Conservation (phyloP, 2,329 filamentous ascomycete species). For the Colletotrichum tropicale region DNA sequence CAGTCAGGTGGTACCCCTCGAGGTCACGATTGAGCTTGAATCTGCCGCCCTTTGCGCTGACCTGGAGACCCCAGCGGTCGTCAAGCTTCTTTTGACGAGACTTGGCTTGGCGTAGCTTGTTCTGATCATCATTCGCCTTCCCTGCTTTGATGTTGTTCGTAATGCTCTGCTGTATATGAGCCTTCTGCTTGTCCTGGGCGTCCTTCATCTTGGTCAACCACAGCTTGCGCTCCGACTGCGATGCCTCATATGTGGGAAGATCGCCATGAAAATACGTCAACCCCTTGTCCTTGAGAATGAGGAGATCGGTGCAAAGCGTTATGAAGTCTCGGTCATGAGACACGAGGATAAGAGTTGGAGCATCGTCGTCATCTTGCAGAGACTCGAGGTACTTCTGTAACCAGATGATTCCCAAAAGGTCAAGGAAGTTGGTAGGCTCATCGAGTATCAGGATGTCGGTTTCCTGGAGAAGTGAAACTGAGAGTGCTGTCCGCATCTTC, state of each 20-base stretch:
- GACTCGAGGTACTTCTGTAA: conserved; percentile 73
- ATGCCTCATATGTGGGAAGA: conserved; percentile 72
- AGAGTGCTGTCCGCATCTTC: conserved; percentile 73
- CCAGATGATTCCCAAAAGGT: conserved; percentile 85
- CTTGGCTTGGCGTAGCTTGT: conserved; percentile 85
- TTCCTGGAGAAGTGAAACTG: conserved; percentile 70
- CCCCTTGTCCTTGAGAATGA: conserved; percentile 75
- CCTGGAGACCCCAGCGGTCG: conserved; percentile 78
- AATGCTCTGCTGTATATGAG: conserved; percentile 82
- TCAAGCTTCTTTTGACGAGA: conserved; percentile 85
- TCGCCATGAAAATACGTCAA: conserved; percentile 79
- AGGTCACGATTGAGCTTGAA: conserved; percentile 85
- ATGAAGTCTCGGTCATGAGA: conserved; percentile 87
- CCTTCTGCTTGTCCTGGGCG: conserved; percentile 79
- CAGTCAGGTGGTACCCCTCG: conserved; percentile 62
- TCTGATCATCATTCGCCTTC: conserved; percentile 79
- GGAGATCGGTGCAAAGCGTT: conserved; percentile 76
- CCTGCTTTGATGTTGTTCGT: conserved; percentile 76
- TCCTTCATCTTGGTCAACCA: conserved; percentile 79
- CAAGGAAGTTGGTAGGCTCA: conserved; percentile 87
- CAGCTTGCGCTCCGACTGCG: conserved; percentile 69
- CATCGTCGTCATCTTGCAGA: conserved; percentile 54
- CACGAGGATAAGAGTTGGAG: conserved; percentile 75
- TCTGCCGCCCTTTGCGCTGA: conserved; percentile 71
- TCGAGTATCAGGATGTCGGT: conserved; percentile 82